phyloP scores from a whole-genome alignment of 345 rosid genomes.

The Eucalyptus brandiana region DNA sequence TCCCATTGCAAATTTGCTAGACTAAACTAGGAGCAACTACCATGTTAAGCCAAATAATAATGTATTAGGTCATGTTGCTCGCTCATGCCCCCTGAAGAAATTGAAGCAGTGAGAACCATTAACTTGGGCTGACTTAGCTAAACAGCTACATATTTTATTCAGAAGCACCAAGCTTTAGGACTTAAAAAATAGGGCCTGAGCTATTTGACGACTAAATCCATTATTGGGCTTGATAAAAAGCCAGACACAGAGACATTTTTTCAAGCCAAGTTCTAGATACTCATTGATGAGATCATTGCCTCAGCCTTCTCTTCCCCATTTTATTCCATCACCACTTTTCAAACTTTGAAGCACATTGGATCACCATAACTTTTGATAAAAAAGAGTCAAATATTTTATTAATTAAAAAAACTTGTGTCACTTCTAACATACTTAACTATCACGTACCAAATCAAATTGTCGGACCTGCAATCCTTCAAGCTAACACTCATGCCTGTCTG shows the following conservation, averaged over 20 bases:
- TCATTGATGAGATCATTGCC: background rate
- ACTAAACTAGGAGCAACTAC: background rate
- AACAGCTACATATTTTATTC: background rate
- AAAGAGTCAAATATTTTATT: background rate
- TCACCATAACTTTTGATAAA: background rate
- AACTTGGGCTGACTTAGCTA: background rate
- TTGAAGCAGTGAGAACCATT: background rate
- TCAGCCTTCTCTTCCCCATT: background rate
- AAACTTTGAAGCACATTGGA: background rate
- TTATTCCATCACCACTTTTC: background rate
- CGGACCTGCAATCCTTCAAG: conserved; percentile 7
- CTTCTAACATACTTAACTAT: background rate
- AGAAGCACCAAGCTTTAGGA: background rate
- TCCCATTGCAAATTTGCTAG: background rate
- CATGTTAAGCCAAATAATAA: background rate
- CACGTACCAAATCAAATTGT: conserved; percentile 67
- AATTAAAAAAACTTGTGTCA: background rate
- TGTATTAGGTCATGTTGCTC: background rate
- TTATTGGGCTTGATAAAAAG: background rate
- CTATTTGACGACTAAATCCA: background rate
- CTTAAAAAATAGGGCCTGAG: background rate
- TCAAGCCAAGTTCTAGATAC: background rate
- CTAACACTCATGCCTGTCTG: conserved; percentile 6
- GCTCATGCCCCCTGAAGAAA: background rate
- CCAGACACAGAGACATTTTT: background rate